phyloP scores from a whole-genome alignment of 768 basidiomycete genomes.

The Suillus sp. region DNA sequence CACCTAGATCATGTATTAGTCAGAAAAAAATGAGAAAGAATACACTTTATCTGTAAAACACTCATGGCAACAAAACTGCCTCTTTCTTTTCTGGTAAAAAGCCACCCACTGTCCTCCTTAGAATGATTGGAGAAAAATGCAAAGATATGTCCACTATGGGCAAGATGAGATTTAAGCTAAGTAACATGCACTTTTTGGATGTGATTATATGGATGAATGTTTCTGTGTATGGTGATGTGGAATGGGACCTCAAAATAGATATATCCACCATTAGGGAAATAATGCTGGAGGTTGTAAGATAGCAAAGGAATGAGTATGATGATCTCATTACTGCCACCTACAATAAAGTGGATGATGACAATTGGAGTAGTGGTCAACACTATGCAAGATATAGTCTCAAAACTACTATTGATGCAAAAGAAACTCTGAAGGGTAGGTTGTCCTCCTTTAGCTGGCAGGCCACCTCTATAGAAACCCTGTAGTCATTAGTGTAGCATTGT shows the following conservation, averaged over 20 bases:
- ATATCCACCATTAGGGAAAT: not conserved
- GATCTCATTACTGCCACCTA: not conserved
- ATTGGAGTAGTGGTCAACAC: not conserved
- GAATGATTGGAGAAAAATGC: not conserved
- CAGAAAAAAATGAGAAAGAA: not conserved
- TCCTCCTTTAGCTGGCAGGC: too few species aligned
- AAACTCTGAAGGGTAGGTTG: not conserved
- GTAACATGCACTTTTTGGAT: not conserved
- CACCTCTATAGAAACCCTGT: not conserved
- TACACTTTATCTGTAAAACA: not conserved
- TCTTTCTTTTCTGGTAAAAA: not conserved
- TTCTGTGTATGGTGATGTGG: not conserved
- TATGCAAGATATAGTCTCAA: not conserved
- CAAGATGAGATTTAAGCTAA: not conserved
- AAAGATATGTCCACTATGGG: not conserved
- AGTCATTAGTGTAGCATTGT: not conserved
- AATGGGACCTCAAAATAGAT: too few species aligned
- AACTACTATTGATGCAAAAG: not conserved
- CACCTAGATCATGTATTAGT: not conserved
- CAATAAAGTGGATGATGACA: not conserved
- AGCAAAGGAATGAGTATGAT: not conserved
- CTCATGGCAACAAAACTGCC: not conserved
- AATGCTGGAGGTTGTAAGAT: not conserved
- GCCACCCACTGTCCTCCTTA: not conserved
- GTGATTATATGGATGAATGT: fast-evolving